Conservation (phyloP, 768 basidiomycete species). For the Phallus indusiatus region DNA sequence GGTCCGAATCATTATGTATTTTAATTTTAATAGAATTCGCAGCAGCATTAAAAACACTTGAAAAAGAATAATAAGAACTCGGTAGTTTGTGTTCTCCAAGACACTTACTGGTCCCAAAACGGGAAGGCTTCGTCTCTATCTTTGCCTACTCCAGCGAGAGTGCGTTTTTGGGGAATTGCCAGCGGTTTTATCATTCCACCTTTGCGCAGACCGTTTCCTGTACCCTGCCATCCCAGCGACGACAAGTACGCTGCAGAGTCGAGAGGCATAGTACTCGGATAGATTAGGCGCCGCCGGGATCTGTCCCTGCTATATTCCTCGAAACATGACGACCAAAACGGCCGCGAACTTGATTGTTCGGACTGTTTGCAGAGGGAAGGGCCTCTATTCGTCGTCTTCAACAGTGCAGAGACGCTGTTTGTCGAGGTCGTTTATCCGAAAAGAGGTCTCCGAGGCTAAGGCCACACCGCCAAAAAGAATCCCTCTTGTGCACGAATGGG, state of each 20-base stretch:
- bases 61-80: background rate
- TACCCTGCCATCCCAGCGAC: conserved; percentile 82
- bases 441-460: background rate
- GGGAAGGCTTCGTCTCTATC: conserved; percentile 93
- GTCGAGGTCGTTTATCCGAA: background rate
- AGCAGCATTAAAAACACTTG: conserved; percentile 72
- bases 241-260: conserved; percentile 66
- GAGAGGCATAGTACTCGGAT: conserved; percentile 42
- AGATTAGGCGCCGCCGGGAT: too few species aligned
- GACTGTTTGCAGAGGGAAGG: background rate
- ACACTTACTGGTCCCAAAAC: conserved; percentile 93
- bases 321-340: background rate
- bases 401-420: background rate
- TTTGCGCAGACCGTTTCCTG: conserved; percentile 74
- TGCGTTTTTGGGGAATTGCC: conserved; percentile 75
- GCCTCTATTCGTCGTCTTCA: background rate
- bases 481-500: background rate
- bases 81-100: background rate
- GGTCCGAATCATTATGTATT: conserved; percentile 38
- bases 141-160: conserved; percentile 78
- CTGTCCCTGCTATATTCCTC: too few species aligned
- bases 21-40: conserved; percentile 76
- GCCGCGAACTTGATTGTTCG: background rate
- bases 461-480: background rate
- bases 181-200: conserved; percentile 74